A percentile compares a stretch with the other conserved stretches of the same genome.
These are phyloP conservation scores for Phytophthora europaea DNA, from an alignment of 352 stramenopile species.

Conservation along the genomic window DNA sequence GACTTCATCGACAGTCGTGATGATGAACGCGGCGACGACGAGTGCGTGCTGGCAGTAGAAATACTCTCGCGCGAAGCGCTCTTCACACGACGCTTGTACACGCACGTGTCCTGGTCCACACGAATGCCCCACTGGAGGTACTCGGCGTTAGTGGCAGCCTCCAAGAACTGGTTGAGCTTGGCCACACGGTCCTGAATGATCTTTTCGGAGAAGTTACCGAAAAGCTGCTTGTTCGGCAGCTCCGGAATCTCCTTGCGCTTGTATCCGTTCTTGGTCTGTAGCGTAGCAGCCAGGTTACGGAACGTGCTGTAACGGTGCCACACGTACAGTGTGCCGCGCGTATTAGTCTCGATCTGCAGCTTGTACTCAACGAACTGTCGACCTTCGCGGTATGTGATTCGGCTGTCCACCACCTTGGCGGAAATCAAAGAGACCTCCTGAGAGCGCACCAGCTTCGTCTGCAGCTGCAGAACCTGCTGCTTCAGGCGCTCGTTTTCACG, in stretches of 20 bases:
- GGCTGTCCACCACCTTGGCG: slow-evolving; percentile 76
- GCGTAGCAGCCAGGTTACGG: slow-evolving; percentile 74
- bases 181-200: slow-evolving; percentile 80
- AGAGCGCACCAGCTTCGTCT: slow-evolving; percentile 74
- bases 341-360: slow-evolving; percentile 80
- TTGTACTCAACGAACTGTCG: slow-evolving; percentile 85
- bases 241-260: slow-evolving; percentile 81
- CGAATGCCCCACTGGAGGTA: slow-evolving; percentile 83
- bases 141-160: slow-evolving; percentile 78
- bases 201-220: slow-evolving; percentile 79
- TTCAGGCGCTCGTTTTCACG: slow-evolving; percentile 80
- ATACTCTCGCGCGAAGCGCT: slow-evolving; percentile 58
- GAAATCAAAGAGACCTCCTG: slow-evolving; percentile 76
- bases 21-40: slow-evolving; percentile 66
- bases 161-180: slow-evolving; percentile 81
- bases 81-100: slow-evolving; percentile 80
- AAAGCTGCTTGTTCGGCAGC: slow-evolving; percentile 79
- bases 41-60: slow-evolving; percentile 51
- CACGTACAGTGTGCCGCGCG: slow-evolving; percentile 70
- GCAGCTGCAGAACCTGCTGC: slow-evolving; percentile 75
- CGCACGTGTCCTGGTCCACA: slow-evolving; percentile 79
- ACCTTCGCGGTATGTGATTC: slow-evolving; percentile 73
- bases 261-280: slow-evolving; percentile 84
- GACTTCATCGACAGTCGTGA: slow-evolving; percentile 78
- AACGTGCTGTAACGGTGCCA: slow-evolving; percentile 87